Conservation (phyloP, 139 green algal genomes). For the Desmodesmus armatus region DNA sequence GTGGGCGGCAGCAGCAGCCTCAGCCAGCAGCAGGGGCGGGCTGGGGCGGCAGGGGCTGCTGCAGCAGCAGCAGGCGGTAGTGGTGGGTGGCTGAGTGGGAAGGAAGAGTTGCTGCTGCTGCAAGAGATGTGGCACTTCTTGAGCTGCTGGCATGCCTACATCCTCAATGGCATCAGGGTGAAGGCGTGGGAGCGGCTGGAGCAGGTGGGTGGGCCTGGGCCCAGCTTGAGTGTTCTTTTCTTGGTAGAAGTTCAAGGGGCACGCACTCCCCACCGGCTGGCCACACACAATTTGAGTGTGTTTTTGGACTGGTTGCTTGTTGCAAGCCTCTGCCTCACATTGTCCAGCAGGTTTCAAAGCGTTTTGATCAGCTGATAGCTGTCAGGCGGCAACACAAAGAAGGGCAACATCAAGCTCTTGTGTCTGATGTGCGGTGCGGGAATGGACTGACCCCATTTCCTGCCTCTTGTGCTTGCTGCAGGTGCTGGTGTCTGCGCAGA, state of each 20-base stretch:
- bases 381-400: not conserved
- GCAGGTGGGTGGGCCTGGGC: slow-evolving; percentile 29
- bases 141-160: slow-evolving; percentile 48
- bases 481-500: slow-evolving; percentile 24
- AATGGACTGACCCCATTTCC: too few relatives aligned
- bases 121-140: slow-evolving; percentile 59
- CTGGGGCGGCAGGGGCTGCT: not conserved
- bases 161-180: slow-evolving; percentile 47
- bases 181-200: slow-evolving; percentile 39
- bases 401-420: too few relatives aligned
- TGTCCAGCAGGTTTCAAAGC: not conserved
- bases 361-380: not conserved
- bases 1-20: not conserved
- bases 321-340: not conserved
- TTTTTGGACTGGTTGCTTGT: not conserved
- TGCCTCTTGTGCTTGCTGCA: not conserved
- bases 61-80: not conserved
- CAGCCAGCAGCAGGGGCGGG: not conserved
- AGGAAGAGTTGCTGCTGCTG: slow-evolving; percentile 54
- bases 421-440: too few relatives aligned
- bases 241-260: not conserved
- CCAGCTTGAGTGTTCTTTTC: not conserved
- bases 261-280: not conserved
- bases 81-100: slow-evolving; percentile 24
- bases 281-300: not conserved